A percentile compares a stretch with the other conserved stretches of the same genome.
Evolutionary conservation across 805 yeast genomes (phyloP).

Genomic region (Wickerhamiella sergipiensis): DNA sequence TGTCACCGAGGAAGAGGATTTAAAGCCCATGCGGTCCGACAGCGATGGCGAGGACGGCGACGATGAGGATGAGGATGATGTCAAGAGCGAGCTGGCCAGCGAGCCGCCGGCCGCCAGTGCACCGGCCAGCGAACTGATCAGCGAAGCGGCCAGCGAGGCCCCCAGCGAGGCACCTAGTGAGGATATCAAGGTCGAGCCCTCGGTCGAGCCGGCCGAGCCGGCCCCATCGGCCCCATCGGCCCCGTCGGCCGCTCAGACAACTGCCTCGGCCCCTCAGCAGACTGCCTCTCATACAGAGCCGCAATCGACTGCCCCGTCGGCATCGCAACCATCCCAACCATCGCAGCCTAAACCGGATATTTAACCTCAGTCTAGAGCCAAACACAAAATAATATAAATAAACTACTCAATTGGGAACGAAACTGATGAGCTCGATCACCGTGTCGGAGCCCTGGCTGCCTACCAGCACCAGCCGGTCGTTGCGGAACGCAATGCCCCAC

Average conservation of each 20-base stretch:
- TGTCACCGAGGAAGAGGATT: slow-evolving; percentile 8
- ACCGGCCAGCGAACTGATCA: not conserved
- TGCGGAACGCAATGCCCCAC: slow-evolving; percentile 29
- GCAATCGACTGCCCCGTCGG: too few species aligned
- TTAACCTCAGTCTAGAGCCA: too few species aligned
- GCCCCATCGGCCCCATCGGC: too few species aligned
- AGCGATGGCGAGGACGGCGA: not conserved
- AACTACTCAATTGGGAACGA: slow-evolving; percentile 9
- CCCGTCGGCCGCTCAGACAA: too few species aligned
- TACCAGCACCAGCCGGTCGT: slow-evolving; percentile 28
- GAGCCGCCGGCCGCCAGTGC: not conserved
- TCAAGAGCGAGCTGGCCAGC: not conserved
- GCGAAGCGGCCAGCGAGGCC: not conserved
- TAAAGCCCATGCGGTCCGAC: not conserved
- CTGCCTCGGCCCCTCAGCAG: too few species aligned
- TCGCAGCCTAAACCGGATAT: too few species aligned
- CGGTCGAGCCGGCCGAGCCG: too few species aligned
- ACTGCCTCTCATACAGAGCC: too few species aligned
- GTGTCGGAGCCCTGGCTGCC: slow-evolving; percentile 14
- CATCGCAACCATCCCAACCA: too few species aligned
- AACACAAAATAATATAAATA: not conserved
- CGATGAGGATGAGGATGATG: slow-evolving; percentile 3
- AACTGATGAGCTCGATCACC: slow-evolving; percentile 27
- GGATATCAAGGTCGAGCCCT: not conserved
- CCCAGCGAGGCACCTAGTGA: not conserved